Evolutionary conservation across 2,329 filamentous ascomycete genomes (phyloP).

Genomic region (Elsinoe fawcettii): DNA sequence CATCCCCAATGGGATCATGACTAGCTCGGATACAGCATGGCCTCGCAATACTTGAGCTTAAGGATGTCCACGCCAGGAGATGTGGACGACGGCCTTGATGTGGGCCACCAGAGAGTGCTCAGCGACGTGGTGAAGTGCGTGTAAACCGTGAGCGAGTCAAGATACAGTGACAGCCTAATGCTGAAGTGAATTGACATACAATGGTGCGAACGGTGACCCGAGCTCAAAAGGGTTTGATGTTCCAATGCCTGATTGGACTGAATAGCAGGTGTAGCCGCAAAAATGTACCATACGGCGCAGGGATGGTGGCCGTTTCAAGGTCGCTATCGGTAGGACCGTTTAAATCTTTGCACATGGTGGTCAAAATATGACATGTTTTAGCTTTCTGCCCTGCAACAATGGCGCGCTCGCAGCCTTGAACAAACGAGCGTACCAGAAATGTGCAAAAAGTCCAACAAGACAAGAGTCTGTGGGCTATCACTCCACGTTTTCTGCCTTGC

Average conservation of each 20-base stretch:
- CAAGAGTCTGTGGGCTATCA: neutral
- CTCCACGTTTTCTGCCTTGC: too few species aligned
- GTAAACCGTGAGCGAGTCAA: neutral
- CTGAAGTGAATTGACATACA: neutral
- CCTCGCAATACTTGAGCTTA: neutral
- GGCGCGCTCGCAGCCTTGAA: neutral
- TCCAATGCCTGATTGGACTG: neutral
- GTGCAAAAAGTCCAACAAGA: neutral
- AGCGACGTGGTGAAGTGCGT: too few species aligned
- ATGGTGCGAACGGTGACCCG: constrained; percentile 8
- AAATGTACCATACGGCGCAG: neutral
- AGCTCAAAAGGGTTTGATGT: neutral
- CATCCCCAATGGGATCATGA: neutral
- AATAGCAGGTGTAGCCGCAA: neutral
- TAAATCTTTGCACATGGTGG: neutral
- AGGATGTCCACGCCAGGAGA: neutral
- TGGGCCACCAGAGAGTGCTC: neutral
- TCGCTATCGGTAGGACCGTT: neutral
- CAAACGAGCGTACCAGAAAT: neutral
- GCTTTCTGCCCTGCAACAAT: neutral
- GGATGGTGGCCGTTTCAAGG: neutral
- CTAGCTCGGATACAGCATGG: neutral
- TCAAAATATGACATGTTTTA: neutral
- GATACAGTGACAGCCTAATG: neutral
- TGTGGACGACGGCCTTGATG: neutral